Conservation (phyloP, 768 basidiomycete species). For the Amanita rubescens region DNA sequence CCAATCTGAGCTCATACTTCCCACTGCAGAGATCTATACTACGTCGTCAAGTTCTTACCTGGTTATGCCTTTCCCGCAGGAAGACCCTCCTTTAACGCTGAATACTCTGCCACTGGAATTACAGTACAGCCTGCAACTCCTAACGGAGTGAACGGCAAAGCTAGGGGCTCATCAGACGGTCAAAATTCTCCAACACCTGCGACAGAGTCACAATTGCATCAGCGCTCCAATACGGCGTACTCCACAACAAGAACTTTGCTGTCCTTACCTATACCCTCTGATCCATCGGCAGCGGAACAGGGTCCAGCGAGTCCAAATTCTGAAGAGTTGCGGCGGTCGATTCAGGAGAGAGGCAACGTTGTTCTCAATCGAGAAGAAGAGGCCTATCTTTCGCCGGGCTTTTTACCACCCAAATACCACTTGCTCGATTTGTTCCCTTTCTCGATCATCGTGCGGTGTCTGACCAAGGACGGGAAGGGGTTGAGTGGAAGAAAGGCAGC, state of each 20-base stretch:
- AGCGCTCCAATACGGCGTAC: conserved; percentile 18
- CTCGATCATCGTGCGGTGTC: conserved; percentile 43
- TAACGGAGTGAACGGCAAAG: neutral
- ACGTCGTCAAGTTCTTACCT: conserved; percentile 68
- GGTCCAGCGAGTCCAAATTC: neutral
- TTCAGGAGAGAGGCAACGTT: conserved; percentile 20
- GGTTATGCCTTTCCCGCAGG: conserved; percentile 50
- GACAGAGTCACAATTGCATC: conserved; percentile 5
- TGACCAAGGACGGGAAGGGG: conserved; percentile 40
- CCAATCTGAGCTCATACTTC: neutral
- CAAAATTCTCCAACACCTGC: neutral
- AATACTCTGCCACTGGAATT: neutral
- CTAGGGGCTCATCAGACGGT: neutral
- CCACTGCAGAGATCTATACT: conserved; percentile 45
- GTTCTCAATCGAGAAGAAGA: conserved; percentile 37
- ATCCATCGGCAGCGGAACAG: neutral
- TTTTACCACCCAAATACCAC: conserved; percentile 51
- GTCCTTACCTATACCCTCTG: neutral
- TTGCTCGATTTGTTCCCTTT: conserved; percentile 66
- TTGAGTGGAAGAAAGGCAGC: conserved; percentile 61
- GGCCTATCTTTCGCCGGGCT: conserved; percentile 41
- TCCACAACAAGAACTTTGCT: conserved; percentile 1
- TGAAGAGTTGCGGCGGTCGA: neutral
- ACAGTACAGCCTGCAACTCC: neutral
- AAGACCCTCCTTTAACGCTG: conserved; percentile 23